Evolutionary conservation across 1,284 basidiomycete genomes (phyloP), one percentile per base, ranked within the genome.

Genomic region (Heterobasidion annosum): DNA sequence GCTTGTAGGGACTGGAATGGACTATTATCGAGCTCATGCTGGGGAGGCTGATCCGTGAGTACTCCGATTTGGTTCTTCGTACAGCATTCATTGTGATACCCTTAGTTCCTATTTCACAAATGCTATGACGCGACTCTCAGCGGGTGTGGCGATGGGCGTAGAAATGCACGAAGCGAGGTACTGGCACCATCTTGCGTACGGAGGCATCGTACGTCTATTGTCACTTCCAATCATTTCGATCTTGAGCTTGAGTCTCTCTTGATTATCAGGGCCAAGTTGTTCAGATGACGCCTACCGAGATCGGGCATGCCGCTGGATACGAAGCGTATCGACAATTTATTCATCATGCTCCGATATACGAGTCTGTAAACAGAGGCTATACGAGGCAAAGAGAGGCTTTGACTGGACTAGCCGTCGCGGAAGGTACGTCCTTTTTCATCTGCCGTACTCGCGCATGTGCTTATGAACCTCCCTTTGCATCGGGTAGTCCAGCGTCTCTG

Each of bases 261-360:
- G 43, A 25, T 34, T 37, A 12, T 34, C 19, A 80, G 77, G 72
- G 71, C 35, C 75, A 78, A 54, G 61, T 78, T 16, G 66, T 63
- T 52, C 63, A 64, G 34, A 70, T 82, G 69, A 58, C 67, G 8
- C 76, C 81, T 1, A 59, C 65, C 18, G 78, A 82, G 56, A 70
- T 84, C 15, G 82, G 82, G 0, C 75, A 81, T 61, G 82, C 82
- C 10, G 81, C 82, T 16, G 81, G 79, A 2, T 85, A 83, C 59
- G 80, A 83, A 62, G 80, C 81, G 0, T 80, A 79, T 64, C 73
- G 79, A n/a, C 73, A 73, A 43, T 80, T 79, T 76, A 76, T 75
- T 51, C 72, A 77, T 57, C 76, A 82, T 55, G 70, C 67, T 34
- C 69, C 69, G 1, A 68, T 80, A 46, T 75, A 78, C 54, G 73